Evolutionary conservation across 2,329 filamentous ascomycete species (phyloP), one percentile per base, ranked within the genome.

Genomic region (Trichoderma sp.): DNA sequence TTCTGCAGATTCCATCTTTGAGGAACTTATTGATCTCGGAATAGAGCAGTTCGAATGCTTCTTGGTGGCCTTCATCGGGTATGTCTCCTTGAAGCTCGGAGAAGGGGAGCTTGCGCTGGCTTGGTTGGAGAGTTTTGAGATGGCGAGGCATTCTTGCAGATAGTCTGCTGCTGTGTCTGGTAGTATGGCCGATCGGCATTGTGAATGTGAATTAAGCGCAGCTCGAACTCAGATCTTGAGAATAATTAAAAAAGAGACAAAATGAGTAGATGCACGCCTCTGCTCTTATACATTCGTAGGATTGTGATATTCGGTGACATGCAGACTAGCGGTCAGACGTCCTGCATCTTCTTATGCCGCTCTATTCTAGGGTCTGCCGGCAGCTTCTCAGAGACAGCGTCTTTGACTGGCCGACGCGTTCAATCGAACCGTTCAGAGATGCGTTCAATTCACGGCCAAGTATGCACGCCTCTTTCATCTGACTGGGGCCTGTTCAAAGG

Each of bases 11-110:
- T 1, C 73, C 70, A 3, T 47, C 62, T 2, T 76, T 65, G 3
- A 76, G 75, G 3, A 79, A 70, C 3, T 65, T 39, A 20, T 73
- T 75, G 26, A 80, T 70, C 55, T 79, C 74, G 50, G 74, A 61
- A 28, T 74, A 67, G 20, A 81, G 70, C 7, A 71, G 64, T 23
- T 63, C 70, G 47, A 77, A 78, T 3, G 74, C 71, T 5, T 71
- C 34, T 34, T 79, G 76, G 28, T 75, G 77, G 47, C 73, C 74
- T 53, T 75, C 74, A 43, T 76, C 75, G 11, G 59, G 5, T 15
- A 61, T 59, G n/a, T 58, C 36, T 28, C 12, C 17, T 15, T 61
- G 67, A 20, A 72, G 36, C 34, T 47, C 61, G 3, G 66, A 17
- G 61, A 72, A 72, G n/a, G 66, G 50, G 5, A 72, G 66, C 15